Evolutionary conservation across 179 eudicot species (phyloP), one percentile per base, ranked within the genome.

Genomic region (Heliamphora pulchella): DNA sequence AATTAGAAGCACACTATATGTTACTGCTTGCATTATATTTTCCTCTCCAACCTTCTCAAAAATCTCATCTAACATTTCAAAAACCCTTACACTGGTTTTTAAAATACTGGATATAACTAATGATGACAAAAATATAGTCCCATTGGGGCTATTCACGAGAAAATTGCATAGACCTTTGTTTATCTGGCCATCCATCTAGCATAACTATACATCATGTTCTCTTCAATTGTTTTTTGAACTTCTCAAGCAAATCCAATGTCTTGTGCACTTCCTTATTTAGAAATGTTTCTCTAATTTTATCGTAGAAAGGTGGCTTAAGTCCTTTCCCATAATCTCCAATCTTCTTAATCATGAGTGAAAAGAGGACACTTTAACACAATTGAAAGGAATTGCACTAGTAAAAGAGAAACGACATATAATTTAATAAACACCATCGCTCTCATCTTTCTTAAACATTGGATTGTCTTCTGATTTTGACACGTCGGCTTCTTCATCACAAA

Each of bases 11-110:
- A 63, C 76, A 31, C 31, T 80, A 76, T 82, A 74, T 2, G 57
- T 83, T 50, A 83, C 85, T n/a, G 80, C 75, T 80, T 80, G 82
- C 2, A 79, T 78, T 13, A 80, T 71, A 83, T 79, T 74, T 22
- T 79, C 70, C 41, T 58, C 78, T 1, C 80, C 80, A 59, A 80
- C 80, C 31, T 59, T 67, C 18, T 83, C 58, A 63, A 5, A 31
- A 31, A 31, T 31, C 31, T 31, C 31, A 31, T 31, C 31, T 31
- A 31, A 31, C 31, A 31, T 31, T 31, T 31, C 31, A 31, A 31
- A 31, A 31, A 31, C 31, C 31, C 31, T 31, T 31, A 31, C 31
- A 31, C 31, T 31, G 31, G 31, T 71, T 59, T 84, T 84, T 0
- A 72, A 80, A 22, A 83, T 80, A n/a, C 80, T 62, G 1, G 75